Evolutionary conservation across 306 rosid genomes (phyloP), one percentile per base, ranked within the genome.

Genomic region (Sesbania bispinosa): DNA sequence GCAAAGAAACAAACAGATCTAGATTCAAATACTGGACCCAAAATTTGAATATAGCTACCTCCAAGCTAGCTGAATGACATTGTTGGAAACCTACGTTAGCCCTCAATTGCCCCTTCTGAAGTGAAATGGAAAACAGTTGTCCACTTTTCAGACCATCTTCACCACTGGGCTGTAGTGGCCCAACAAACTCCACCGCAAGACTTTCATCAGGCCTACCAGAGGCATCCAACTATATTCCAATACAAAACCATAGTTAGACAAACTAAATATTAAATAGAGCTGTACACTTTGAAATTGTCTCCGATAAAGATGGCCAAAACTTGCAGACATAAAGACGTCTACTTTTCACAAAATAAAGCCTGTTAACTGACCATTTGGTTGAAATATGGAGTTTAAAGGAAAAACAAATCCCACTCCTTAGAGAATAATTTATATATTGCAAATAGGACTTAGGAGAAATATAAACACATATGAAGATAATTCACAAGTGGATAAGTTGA

Each of bases 171-270:
- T 83, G 89, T 54, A 90, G 79, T 36, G 94, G 89, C 71, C 94
- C 88, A 19, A 85, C 77, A 90, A 90, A 74, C 81, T 88, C 90
- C 75, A 87, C 62, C 16, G 82, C 80, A 58, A 94, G 91, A 79
- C 92, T 90, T 85, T 94, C 98, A 86, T 90, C 97, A 10, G 96
- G 86, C 74, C 98, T 79, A 58, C 98, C 97, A 36, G 84, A 75
- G 68, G 97, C 92, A 77, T 90, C 90, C 88, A 94, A 81, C 98
- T 94, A 85, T 74, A 75, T 41, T 46, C 75, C 66, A 77, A 69
- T 61, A 75, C 69, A 77, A 52, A 71, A 38, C 24, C 58, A 54
- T 52, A 67, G 69, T 69, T 54, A 75, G 74, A 66, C 75, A 38
- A 48, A 32, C 57, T 32, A 35, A 36, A 38, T 53, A 38, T 58